phyloP scores from a whole-genome alignment of 768 basidiomycete species.

The Termitomyces sp. region DNA sequence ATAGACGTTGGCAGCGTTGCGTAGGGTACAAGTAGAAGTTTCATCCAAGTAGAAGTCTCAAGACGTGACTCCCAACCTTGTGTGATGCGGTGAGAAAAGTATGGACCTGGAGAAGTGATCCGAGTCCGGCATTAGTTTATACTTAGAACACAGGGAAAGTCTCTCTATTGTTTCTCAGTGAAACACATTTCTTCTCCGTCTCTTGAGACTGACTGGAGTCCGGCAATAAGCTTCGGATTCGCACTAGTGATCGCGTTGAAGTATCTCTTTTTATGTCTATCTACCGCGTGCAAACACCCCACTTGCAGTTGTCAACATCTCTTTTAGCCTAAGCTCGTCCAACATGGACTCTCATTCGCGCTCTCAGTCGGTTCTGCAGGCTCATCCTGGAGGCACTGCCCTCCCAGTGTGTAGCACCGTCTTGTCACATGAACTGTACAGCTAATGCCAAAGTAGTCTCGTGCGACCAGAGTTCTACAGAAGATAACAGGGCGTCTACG shows the following conservation, averaged over 20 bases:
- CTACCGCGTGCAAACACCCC: background rate
- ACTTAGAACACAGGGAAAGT: background rate
- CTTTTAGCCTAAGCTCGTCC: background rate
- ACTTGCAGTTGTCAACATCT: background rate
- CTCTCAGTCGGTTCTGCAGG: conserved; percentile 21
- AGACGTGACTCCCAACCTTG: no score
- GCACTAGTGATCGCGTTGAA: conserved; percentile 5
- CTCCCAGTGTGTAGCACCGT: conserved; percentile 16
- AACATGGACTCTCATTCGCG: conserved; percentile 22
- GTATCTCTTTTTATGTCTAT: conserved; percentile 5
- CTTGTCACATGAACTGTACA: background rate
- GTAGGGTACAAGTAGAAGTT: no score
- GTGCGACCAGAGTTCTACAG: conserved; percentile 36
- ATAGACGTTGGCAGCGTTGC: no score
- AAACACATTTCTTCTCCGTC: background rate
- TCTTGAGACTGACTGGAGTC: background rate
- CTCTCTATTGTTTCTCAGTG: background rate
- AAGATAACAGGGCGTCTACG: conserved; percentile 36
- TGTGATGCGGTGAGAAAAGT: no score
- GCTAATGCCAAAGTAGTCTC: conserved; percentile 20
- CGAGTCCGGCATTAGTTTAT: background rate
- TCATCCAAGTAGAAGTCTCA: no score
- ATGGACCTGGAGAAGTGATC: background rate
- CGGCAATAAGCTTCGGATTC: background rate
- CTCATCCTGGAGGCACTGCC: conserved; percentile 19